Evolutionary conservation across 139 green algal species (phyloP), one percentile per base, ranked within the genome.

Genomic region (Chlorella sp.): DNA sequence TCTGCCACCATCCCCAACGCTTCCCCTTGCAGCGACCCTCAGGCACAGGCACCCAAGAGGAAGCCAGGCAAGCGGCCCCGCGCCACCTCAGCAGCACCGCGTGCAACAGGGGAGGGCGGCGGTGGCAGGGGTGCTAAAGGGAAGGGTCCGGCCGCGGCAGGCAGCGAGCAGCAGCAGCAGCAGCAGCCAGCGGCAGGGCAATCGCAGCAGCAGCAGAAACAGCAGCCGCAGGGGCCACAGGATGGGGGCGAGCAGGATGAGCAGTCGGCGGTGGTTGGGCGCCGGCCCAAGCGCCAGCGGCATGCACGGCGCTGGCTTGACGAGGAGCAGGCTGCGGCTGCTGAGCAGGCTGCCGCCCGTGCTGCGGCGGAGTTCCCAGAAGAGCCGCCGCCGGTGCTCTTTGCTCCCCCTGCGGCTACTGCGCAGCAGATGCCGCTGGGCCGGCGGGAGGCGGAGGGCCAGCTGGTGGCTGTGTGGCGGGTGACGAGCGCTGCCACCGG

Each of bases 391-490:
- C 17, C 25, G 12, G n/a, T 82, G 76, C 60, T 57, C 26, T 3
- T 56, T 3, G 36, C n/a, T 16, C 12, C 60, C 1, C 76, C 76
- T 4, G 30, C 76, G 4, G 23, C 60, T 1, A 82, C 76, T 0
- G 13, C 56, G 4, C 0, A 3, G 4, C 26, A 23, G 6, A 36
- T 82, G 36, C 76, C 76, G 9, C 56, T 21, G 32, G 1, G 12
- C 4, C 76, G 34, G 7, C 1, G 4, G 20, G 57, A 30, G 26
- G 76, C 76, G 11, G 36, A 60, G 16, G 76, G 76, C 0, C 60
- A 73, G 76, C 57, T 30, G 21, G 60, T 82, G 12, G 16, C 9
- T 11, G 60, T 82, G 57, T 82, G 76, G 76, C 71, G 60, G 25
- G 5, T 82, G 15, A n/a, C 26, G 26, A 36, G 73, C 5, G 36